A percentile compares a stretch with the other conserved stretches of the same genome.
Evolutionary conservation across 2,329 filamentous ascomycete species (phyloP).

Genomic region (Aureobasidium sp.): DNA sequence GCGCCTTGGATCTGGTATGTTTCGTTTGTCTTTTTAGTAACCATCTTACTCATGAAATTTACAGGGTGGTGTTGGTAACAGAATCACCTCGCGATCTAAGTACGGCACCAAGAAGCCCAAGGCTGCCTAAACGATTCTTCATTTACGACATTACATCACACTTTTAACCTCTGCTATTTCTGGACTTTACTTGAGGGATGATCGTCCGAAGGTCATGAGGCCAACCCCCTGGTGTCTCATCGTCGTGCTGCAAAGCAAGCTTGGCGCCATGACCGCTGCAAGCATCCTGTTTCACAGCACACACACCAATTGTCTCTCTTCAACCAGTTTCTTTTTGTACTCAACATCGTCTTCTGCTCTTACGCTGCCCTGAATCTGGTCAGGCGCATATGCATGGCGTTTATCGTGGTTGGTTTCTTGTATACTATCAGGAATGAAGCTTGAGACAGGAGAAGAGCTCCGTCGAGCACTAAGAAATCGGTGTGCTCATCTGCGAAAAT

Average conservation of each 20-base stretch:
- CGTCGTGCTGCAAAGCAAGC: neutral
- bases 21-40: neutral
- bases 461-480: neutral
- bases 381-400: constrained; percentile 8
- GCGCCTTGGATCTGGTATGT: constrained; percentile 85
- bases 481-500: neutral
- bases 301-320: neutral
- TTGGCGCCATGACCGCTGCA: constrained; percentile 7
- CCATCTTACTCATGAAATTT: neutral
- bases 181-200: neutral
- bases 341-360: neutral
- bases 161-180: neutral
- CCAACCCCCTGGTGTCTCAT: neutral
- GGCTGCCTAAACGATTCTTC: constrained; percentile 45
- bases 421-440: constrained; percentile 3
- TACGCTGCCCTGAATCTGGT: neutral
- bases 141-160: neutral
- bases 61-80: constrained; percentile 82
- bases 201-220: constrained; percentile 1
- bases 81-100: constrained; percentile 82
- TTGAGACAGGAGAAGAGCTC: neutral
- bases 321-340: neutral
- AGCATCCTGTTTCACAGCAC: neutral
- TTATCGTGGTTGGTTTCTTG: neutral
- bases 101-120: constrained; percentile 99